Base-by-base conservation (phyloP, 2,329 filamentous ascomycete species). In the Gnomoniopsis sp. region DNA sequence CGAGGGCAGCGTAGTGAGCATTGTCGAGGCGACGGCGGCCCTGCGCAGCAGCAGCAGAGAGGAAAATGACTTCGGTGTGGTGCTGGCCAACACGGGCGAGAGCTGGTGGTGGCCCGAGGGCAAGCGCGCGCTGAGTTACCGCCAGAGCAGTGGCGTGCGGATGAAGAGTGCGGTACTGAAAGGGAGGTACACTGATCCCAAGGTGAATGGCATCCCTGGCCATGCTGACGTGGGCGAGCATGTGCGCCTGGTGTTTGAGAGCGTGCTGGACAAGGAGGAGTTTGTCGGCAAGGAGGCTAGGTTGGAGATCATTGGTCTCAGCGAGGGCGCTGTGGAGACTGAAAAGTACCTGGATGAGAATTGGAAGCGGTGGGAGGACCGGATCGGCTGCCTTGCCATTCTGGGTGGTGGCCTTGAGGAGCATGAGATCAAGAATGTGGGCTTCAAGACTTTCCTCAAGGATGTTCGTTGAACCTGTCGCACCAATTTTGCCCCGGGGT, bases 11-110 rank as follows among this genome's bases (percentile, higher is more conserved):
- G 79, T 88, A 44, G 74, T 93, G 33, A 81, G 85, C 12, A 76
- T 93, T 58, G 80, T 88, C 23, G 71, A 77, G 38, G 74, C 70
- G 14, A 71, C 87, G 4, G 68, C 68, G 46, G 55, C 66, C 17
- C 72, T 78, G 0, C 50, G 65, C 0, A 74, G 77, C 21, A 30
- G 67, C 0, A n/a, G n/a, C n/a, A n/a, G n/a, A n/a, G n/a, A n/a
- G n/a, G 64, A 70, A 2, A 63, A 75, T 1, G 85, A n/a, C n/a
- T n/a, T 81, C 0, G 44, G 83, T 3, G 75, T 97, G 57, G 74
- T 97, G 30, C 76, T 96, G 26, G 84, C 91, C 49, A 97, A 96
- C 69, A 79, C 85, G 3, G 91, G 90, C 4, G 87, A 96, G 73
- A 76, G 90, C 19, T 77, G 87, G 66, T 97, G 91, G 87, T 90